Evolutionary conservation across 2,329 filamentous ascomycete species (phyloP).

Genomic region (Emericellopsis atlantica): DNA sequence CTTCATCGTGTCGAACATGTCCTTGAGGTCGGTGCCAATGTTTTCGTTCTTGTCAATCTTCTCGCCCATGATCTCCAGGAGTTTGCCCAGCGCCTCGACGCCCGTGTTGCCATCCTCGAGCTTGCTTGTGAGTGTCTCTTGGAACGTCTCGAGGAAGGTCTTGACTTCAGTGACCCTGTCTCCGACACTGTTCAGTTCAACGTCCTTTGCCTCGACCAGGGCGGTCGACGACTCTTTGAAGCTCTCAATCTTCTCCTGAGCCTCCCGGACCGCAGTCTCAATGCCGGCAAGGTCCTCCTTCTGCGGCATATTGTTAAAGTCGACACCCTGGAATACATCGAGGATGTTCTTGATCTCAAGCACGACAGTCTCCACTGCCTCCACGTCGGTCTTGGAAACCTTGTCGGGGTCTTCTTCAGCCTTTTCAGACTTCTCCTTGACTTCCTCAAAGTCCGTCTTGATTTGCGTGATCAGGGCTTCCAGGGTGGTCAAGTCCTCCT

Average conservation of each 20-base stretch:
- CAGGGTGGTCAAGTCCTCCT: conserved; percentile 65
- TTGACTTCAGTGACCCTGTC: conserved; percentile 73
- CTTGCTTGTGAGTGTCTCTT: conserved; percentile 61
- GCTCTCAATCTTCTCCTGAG: conserved; percentile 53
- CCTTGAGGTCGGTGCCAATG: conserved; percentile 51
- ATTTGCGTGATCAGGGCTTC: conserved; percentile 72
- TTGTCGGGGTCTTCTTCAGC: conserved; percentile 32
- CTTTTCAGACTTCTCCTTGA: conserved; percentile 44
- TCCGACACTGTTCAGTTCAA: conserved; percentile 45
- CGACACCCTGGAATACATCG: conserved; percentile 23
- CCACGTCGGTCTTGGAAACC: conserved; percentile 70
- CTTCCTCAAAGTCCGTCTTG: conserved; percentile 62
- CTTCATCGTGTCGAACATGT: conserved; percentile 64
- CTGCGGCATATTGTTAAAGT: conserved; percentile 50
- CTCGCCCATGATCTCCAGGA: conserved; percentile 55
- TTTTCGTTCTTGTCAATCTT: conserved; percentile 44
- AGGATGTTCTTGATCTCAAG: conserved; percentile 75
- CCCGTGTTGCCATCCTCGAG: conserved; percentile 64
- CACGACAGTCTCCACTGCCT: conserved; percentile 67
- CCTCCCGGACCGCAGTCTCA: conserved; percentile 56
- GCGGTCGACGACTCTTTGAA: conserved; percentile 65
- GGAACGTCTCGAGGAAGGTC: conserved; percentile 63
- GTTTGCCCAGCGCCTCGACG: conserved; percentile 59
- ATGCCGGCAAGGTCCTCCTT: conserved; percentile 54
- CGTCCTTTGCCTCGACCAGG: conserved; percentile 45